A percentile compares a stretch with the other conserved stretches of the same genome.
These are phyloP conservation scores for Rhynchosporium agropyri DNA, from an alignment of 2,329 filamentous ascomycete genomes.

Conservation along the genomic window DNA sequence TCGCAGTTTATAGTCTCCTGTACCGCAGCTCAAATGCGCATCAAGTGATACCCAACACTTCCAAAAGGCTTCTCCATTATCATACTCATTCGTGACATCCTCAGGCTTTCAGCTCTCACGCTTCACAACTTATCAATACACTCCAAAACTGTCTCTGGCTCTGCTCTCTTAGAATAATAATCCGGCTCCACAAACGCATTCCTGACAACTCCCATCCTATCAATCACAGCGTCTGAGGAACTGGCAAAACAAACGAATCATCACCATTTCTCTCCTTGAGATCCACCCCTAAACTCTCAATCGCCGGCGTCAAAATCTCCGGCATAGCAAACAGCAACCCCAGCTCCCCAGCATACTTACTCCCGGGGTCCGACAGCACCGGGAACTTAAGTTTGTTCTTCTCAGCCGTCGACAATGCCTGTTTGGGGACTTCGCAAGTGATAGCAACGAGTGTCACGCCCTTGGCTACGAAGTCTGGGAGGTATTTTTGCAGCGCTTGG, in stretches of 20 bases:
- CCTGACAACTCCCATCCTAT: conserved; percentile 43
- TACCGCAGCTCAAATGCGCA: no score
- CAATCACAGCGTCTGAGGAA: conserved; percentile 47
- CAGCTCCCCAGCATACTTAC: conserved; percentile 44
- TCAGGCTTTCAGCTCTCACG: no score
- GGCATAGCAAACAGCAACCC: conserved; percentile 44
- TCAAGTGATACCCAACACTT: no score
- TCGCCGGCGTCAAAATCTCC: conserved; percentile 38
- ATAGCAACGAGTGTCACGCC: conserved; percentile 49
- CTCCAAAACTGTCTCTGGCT: conserved; percentile 36
- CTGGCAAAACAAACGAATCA: conserved; percentile 44
- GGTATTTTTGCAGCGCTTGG: conserved; percentile 43
- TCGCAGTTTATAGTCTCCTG: no score
- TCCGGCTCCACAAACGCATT: conserved; percentile 46
- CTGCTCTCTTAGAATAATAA: conserved; percentile 46
- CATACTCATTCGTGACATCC: no score
- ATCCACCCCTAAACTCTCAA: conserved; percentile 41
- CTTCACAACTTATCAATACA: conserved; percentile 13
- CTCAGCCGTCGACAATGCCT: conserved; percentile 44
- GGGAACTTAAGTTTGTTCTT: conserved; percentile 47
- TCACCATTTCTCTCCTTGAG: conserved; percentile 44
- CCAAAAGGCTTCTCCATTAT: no score
- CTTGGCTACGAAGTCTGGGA: conserved; percentile 43
- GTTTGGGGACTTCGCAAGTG: conserved; percentile 47
- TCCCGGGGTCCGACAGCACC: conserved; percentile 47